Percentiles rank a stretch among this genome's conserved stretches.
Evolutionary conservation across 2,329 filamentous ascomycete genomes (phyloP).

Genomic region (Gyromitra esculenta): DNA sequence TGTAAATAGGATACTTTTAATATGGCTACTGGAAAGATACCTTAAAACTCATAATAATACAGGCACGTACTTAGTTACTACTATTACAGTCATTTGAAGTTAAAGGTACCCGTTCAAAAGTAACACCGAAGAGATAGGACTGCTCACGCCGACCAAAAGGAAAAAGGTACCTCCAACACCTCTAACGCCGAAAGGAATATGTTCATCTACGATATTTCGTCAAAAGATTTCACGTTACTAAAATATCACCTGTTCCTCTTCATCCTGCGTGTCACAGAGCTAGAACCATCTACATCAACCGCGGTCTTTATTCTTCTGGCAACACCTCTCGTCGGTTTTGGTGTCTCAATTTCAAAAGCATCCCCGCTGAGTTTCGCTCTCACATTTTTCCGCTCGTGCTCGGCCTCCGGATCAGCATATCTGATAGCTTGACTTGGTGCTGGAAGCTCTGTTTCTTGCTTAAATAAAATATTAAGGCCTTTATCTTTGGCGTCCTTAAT

Average conservation of each 20-base stretch:
- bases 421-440: slow-evolving; percentile 51
- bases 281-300: slow-evolving; percentile 40
- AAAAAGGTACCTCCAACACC: neutral
- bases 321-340: slow-evolving; percentile 30
- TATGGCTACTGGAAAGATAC: neutral
- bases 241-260: slow-evolving; percentile 32
- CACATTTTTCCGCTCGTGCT: slow-evolving; percentile 51
- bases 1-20: neutral
- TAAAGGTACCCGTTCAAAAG: slow-evolving; percentile 5
- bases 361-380: slow-evolving; percentile 51
- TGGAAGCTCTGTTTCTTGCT: slow-evolving; percentile 17
- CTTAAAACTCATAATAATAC: slow-evolving; percentile 4
- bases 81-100: slow-evolving; percentile 23
- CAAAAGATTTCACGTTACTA: slow-evolving; percentile 2
- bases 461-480: slow-evolving; percentile 5
- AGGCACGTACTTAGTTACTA: slow-evolving; percentile 17
- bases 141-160: neutral
- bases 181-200: slow-evolving; percentile 35
- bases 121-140: neutral
- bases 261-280: slow-evolving; percentile 25
- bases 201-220: slow-evolving; percentile 1
- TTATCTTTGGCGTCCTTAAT: slow-evolving; percentile 8
- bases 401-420: slow-evolving; percentile 51
- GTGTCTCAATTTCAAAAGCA: slow-evolving; percentile 34
- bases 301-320: slow-evolving; percentile 30